Evolutionary conservation across 495 filamentous ascomycete genomes (phyloP).

Genomic region (Cercophora scortea): DNA sequence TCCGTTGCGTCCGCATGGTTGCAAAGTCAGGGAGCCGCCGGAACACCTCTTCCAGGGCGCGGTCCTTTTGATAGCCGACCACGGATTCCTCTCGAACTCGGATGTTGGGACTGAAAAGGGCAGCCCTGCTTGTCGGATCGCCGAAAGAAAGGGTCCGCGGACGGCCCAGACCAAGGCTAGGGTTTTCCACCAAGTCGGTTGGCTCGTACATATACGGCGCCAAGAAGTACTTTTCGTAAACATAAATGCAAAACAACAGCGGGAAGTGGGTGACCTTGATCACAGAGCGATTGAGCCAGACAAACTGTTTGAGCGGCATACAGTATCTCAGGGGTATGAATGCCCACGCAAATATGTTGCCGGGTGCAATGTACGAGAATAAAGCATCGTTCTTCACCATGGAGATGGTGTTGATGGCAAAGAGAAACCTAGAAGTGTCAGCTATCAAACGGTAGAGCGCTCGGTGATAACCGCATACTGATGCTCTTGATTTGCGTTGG

Average conservation of each 20-base stretch:
- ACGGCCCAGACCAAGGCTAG: constrained; percentile 23
- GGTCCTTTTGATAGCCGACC: constrained; percentile 78
- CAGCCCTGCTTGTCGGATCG: constrained; percentile 37
- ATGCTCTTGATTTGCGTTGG: constrained; percentile 87
- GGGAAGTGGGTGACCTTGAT: constrained; percentile 90
- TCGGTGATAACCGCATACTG: constrained; percentile 40
- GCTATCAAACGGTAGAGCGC: not conserved
- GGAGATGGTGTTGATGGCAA: constrained; percentile 89
- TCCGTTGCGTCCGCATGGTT: constrained; percentile 40
- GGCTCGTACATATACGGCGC: constrained; percentile 62
- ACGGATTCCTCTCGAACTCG: constrained; percentile 75
- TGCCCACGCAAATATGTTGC: constrained; percentile 82
- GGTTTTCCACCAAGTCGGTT: constrained; percentile 58
- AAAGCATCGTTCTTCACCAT: constrained; percentile 94
- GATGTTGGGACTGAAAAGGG: constrained; percentile 61
- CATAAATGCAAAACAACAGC: constrained; percentile 72
- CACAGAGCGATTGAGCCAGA: constrained; percentile 71
- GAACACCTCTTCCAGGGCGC: constrained; percentile 89
- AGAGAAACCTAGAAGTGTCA: constrained; percentile 52
- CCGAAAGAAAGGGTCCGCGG: constrained; percentile 46
- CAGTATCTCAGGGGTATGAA: constrained; percentile 70
- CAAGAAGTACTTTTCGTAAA: constrained; percentile 76
- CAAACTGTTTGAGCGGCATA: constrained; percentile 70
- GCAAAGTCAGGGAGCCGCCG: constrained; percentile 42
- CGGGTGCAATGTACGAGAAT: constrained; percentile 85